A percentile compares a stretch with the other conserved stretches of the same genome.
Conservation (phyloP, 1,284 basidiomycete genomes). For the Waitea zeae region DNA sequence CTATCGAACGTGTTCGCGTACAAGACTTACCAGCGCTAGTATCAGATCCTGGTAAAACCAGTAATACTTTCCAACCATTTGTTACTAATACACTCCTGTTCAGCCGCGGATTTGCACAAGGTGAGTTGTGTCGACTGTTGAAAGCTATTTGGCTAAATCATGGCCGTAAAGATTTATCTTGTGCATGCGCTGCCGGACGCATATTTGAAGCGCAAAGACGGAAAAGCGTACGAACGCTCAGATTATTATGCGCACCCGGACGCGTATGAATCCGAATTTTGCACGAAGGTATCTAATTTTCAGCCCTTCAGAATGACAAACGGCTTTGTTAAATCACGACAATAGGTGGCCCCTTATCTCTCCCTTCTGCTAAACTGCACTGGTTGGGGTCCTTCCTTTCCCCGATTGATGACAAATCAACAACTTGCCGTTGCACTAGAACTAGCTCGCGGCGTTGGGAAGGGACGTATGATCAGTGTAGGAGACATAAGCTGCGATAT, state of each 20-base stretch:
- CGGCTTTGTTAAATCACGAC: neutral
- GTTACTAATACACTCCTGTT: neutral
- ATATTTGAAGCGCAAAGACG: slow-evolving; percentile 45
- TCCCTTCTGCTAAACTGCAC: slow-evolving; percentile 75
- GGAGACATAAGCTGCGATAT: slow-evolving; percentile 83
- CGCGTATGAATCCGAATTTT: slow-evolving; percentile 50
- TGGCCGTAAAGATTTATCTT: slow-evolving; percentile 44
- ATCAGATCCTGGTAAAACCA: slow-evolving; percentile 22
- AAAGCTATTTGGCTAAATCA: slow-evolving; percentile 4
- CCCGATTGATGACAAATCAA: slow-evolving; percentile 57
- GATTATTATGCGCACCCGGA: slow-evolving; percentile 62
- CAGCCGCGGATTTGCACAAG: slow-evolving; percentile 38
- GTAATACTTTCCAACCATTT: neutral
- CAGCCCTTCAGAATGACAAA: neutral
- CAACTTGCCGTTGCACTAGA: slow-evolving; percentile 39
- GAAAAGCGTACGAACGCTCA: slow-evolving; percentile 37
- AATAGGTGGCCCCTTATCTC: slow-evolving; percentile 73
- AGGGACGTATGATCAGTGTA: slow-evolving; percentile 38
- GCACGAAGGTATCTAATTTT: slow-evolving; percentile 33
- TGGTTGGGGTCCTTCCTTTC: slow-evolving; percentile 66
- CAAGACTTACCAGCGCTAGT: slow-evolving; percentile 41
- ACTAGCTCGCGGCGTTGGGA: slow-evolving; percentile 26
- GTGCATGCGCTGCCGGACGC: slow-evolving; percentile 56
- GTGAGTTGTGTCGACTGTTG: slow-evolving; percentile 10
- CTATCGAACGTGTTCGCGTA: slow-evolving; percentile 38